Conservation (phyloP, 202 grass and related monocot species). For the Musa balbisiana region DNA sequence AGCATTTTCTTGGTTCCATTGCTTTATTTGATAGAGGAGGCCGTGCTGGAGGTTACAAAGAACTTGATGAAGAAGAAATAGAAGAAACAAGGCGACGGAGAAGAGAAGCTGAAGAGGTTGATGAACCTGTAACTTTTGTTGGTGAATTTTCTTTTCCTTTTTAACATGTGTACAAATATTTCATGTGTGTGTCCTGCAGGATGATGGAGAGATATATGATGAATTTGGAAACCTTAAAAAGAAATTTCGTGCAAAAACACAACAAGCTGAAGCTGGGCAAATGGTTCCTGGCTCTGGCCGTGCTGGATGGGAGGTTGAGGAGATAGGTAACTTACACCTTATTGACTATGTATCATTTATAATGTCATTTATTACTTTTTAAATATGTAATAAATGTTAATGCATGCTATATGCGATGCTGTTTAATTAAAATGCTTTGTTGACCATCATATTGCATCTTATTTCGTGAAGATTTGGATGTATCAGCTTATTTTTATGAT, state of each 20-base stretch:
- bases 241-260: constrained; percentile 87
- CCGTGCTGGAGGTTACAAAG: constrained; percentile 92
- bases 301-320: constrained; percentile 74
- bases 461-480: too few species aligned
- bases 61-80: constrained; percentile 96
- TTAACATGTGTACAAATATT: constrained; percentile 14
- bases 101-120: constrained; percentile 78
- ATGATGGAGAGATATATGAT: constrained; percentile 99
- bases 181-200: constrained; percentile 34
- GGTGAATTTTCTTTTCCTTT: not conserved
- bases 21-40: constrained; percentile 51
- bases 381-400: too few species aligned
- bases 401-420: too few species aligned
- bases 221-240: constrained; percentile 99
- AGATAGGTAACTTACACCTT: constrained; percentile 36
- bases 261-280: constrained; percentile 42
- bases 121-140: constrained; percentile 2
- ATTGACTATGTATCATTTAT: too few species aligned
- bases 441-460: too few species aligned
- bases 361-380: too few species aligned
- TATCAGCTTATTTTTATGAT: too few species aligned
- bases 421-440: too few species aligned
- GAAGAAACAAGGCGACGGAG: constrained; percentile 85
- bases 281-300: constrained; percentile 55
- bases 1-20: constrained; percentile 3